These are phyloP conservation scores for Verruconis gallopava DNA, from an alignment of 2,329 filamentous ascomycete genomes.

Conservation along the genomic window DNA sequence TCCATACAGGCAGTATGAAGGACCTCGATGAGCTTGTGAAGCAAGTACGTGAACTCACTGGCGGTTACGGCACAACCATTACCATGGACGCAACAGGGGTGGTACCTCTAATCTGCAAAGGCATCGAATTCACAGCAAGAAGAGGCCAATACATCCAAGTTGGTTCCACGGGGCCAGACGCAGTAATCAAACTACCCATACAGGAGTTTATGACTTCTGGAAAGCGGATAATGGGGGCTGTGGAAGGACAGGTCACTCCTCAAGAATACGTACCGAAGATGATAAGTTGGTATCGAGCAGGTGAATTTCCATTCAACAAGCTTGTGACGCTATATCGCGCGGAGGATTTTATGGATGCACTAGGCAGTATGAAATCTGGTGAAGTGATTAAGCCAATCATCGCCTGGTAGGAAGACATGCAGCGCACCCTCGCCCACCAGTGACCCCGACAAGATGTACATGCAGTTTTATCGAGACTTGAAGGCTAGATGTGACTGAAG, in stretches of 20 bases:
- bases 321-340: constrained; percentile 33
- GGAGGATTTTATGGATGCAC: constrained; percentile 27
- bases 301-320: constrained; percentile 34
- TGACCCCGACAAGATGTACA: too few relatives aligned
- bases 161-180: constrained; percentile 31
- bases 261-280: constrained; percentile 32
- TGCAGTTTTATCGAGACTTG: too few relatives aligned
- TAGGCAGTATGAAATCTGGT: constrained; percentile 31
- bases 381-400: constrained; percentile 30
- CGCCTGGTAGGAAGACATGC: constrained; percentile 26
- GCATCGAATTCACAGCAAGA: constrained; percentile 29
- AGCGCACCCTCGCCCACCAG: too few relatives aligned
- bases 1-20: not conserved
- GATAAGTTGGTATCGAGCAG: constrained; percentile 36
- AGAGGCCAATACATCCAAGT: constrained; percentile 39
- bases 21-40: constrained; percentile 19
- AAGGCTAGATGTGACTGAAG: too few relatives aligned
- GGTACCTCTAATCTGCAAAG: constrained; percentile 29
- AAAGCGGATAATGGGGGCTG: constrained; percentile 36
- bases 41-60: constrained; percentile 24
- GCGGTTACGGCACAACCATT: constrained; percentile 29
- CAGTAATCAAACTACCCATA: constrained; percentile 30
- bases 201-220: constrained; percentile 35
- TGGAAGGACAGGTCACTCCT: constrained; percentile 33
- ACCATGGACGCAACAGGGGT: constrained; percentile 40